Evolutionary conservation across 805 yeast genomes (phyloP).

Genomic region (Wickerhamomyces tratensis): DNA sequence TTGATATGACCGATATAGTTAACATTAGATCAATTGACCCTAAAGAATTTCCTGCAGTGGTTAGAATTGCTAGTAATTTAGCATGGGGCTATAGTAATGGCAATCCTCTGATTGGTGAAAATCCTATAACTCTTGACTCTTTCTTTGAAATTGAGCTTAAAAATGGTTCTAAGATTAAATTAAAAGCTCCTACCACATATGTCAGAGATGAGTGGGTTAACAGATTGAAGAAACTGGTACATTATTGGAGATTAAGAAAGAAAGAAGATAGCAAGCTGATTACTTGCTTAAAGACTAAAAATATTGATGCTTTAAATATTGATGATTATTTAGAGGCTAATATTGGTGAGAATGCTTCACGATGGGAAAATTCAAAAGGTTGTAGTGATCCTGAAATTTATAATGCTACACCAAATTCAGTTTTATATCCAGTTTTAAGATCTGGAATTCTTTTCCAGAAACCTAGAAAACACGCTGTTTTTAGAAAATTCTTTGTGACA

Average conservation of each 20-base stretch:
- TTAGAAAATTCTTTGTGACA: slow-evolving; percentile 49
- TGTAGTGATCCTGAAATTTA: slow-evolving; percentile 42
- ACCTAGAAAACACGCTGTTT: slow-evolving; percentile 56
- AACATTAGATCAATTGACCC: slow-evolving; percentile 26
- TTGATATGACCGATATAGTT: slow-evolving; percentile 47
- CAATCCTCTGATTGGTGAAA: slow-evolving; percentile 11
- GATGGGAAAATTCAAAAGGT: slow-evolving; percentile 47
- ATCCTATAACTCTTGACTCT: slow-evolving; percentile 28
- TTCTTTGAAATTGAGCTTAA: slow-evolving; percentile 41
- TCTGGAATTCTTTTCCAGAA: slow-evolving; percentile 67
- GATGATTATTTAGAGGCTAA: slow-evolving; percentile 50
- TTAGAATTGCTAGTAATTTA: slow-evolving; percentile 20
- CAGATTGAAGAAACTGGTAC: slow-evolving; percentile 30
- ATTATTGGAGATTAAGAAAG: slow-evolving; percentile 51
- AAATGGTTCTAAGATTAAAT: slow-evolving; percentile 34
- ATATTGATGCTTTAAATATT: slow-evolving; percentile 36
- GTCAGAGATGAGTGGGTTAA: slow-evolving; percentile 61
- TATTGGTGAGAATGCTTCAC: slow-evolving; percentile 32
- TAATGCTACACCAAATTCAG: slow-evolving; percentile 47
- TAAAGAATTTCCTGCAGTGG: slow-evolving; percentile 13
- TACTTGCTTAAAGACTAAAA: slow-evolving; percentile 29
- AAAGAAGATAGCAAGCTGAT: slow-evolving; percentile 29
- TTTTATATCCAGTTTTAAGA: slow-evolving; percentile 49
- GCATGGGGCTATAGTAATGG: slow-evolving; percentile 16
- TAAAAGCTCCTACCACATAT: slow-evolving; percentile 43